Conservation (phyloP, 805 yeast species). For the Candida glaebosa region DNA sequence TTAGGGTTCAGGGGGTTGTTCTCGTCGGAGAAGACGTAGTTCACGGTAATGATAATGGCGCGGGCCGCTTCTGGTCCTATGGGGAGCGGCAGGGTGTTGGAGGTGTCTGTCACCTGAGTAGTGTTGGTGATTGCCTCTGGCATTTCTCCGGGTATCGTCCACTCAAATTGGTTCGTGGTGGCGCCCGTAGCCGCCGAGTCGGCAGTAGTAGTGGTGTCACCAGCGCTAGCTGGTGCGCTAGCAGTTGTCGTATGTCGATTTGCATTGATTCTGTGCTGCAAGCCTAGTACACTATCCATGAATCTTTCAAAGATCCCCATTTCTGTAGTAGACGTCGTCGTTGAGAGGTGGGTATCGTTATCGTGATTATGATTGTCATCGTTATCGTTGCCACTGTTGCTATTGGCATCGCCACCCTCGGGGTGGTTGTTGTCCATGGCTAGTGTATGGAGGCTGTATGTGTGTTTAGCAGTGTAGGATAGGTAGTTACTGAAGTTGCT, state of each 20-base stretch:
- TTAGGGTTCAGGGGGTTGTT: conserved; percentile 35
- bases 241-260: conserved; percentile 1
- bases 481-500: no score
- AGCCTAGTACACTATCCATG: conserved; percentile 20
- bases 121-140: not conserved
- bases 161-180: not conserved
- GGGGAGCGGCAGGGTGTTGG: conserved; percentile 1
- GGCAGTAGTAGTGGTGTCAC: not conserved
- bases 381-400: no score
- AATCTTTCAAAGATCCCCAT: conserved; percentile 21
- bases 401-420: not conserved
- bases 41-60: conserved; percentile 42
- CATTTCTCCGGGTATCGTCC: conserved; percentile 1
- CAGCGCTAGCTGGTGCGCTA: conserved; percentile 3
- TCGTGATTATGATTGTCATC: not conserved
- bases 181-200: not conserved
- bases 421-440: no score
- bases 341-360: not conserved
- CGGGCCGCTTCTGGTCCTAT: conserved; percentile 5
- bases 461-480: no score
- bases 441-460: no score
- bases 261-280: not conserved
- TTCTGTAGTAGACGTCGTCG: not conserved
- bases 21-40: conserved; percentile 41
- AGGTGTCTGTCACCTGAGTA: conserved; percentile 1